Evolutionary conservation across 495 filamentous ascomycete species (phyloP), one percentile per base, ranked within the genome.

Genomic region (Penicillium paradoxum): DNA sequence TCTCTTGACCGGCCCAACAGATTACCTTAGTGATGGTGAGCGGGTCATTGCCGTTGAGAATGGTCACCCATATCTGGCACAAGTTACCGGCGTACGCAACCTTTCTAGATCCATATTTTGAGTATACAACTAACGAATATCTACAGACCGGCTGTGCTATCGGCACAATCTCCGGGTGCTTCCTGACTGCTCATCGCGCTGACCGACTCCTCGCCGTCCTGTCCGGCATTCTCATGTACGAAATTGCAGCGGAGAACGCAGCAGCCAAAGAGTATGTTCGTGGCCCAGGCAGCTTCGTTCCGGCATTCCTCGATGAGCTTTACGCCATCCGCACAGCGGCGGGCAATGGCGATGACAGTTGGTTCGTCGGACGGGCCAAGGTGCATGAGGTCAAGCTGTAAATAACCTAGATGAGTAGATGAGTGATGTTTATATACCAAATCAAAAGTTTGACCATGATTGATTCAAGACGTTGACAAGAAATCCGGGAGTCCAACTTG

Each of bases 281-380:
- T 40, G 91, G 91, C 0, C 90, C 91, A 0, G 91, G 91, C 1
- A 92, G 88, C 14, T 97, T 97, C 72, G 79, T 95, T 8, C 86
- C 89, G 2, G 87, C 86, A 0, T 91, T 95, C 60, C 71, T 97
- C 18, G 91, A 97, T 57, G 86, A 84, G 62, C 66, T 84, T 42
- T 78, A 79, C 60, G 71, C 65, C 11, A 79, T 83, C 45, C 71
- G 77, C 45, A 67, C 68, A 32, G 75, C 72, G 17, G 77, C 79
- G 2, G 62, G 65, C 10, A 62, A 69, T 39, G 76, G 73, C 0
- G 72, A 83, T 34, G 27, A 73, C n/a, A 59, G 55, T 11, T 87
- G 83, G 84, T 65, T 85, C 56, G 49, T 25, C 8, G 65, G 70
- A 17, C 73, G 71, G 18, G 83, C 80, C 1, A 84, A 80, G 66